These are phyloP conservation scores for Histomonas meleagridis DNA, from an alignment of 208 protist species.

Conservation along the genomic window DNA sequence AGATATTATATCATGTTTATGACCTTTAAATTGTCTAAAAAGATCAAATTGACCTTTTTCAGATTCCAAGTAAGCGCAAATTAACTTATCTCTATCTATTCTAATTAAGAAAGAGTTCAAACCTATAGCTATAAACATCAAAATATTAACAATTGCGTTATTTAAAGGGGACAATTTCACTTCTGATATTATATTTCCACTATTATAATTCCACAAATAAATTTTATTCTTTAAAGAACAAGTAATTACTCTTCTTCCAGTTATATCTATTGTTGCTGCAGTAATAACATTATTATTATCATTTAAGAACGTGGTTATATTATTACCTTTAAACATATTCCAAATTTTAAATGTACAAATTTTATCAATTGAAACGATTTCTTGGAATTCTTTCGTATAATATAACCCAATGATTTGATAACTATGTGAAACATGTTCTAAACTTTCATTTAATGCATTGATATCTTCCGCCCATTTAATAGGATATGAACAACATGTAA, in stretches of 20 bases:
- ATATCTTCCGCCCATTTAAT: neutral
- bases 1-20: neutral
- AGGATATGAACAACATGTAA: neutral
- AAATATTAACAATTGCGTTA: too few relatives aligned
- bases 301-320: too few relatives aligned
- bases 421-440: neutral
- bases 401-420: neutral
- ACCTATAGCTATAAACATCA: neutral
- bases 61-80: neutral
- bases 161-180: neutral
- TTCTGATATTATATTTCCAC: neutral
- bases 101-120: neutral
- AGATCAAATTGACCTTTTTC: neutral
- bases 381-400: neutral
- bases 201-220: constrained; percentile 2
- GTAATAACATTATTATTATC: neutral
- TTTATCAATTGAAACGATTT: neutral
- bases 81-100: neutral
- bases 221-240: neutral
- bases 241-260: neutral
- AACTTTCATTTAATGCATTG: neutral
- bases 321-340: neutral
- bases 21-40: neutral
- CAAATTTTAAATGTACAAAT: neutral
- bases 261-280: neutral